Conservation (phyloP, 441 rosid species). For the Melastoma candidum region DNA sequence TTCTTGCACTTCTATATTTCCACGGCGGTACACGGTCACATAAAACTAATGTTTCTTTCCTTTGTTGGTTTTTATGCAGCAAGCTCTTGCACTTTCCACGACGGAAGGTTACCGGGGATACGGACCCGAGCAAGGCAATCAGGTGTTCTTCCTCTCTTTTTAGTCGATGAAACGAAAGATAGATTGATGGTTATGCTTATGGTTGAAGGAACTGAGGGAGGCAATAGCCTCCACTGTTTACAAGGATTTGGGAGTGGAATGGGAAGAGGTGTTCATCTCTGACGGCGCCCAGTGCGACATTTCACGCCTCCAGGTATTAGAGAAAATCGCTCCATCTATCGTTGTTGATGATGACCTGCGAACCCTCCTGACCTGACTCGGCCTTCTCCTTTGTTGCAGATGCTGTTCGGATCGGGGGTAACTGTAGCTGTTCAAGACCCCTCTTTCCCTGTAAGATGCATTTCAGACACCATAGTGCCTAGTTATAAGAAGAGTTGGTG, state of each 20-base stretch:
- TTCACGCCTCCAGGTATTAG: constrained; percentile 60
- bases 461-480: neutral
- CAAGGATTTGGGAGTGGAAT: constrained; percentile 37
- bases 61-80: constrained; percentile 21
- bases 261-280: constrained; percentile 64
- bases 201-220: constrained; percentile 40
- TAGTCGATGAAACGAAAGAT: neutral
- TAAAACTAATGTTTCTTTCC: neutral
- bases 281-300: constrained; percentile 89
- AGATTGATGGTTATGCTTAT: neutral
- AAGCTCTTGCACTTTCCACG: constrained; percentile 47
- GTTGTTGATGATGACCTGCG: neutral
- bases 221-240: constrained; percentile 57
- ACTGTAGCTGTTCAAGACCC: constrained; percentile 78
- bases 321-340: neutral
- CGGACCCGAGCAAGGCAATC: constrained; percentile 51
- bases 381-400: constrained; percentile 24
- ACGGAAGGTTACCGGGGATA: constrained; percentile 44
- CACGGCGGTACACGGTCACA: neutral
- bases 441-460: constrained; percentile 56
- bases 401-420: constrained; percentile 57
- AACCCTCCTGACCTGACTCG: neutral
- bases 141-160: constrained; percentile 19
- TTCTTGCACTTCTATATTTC: neutral
- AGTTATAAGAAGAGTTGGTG: neutral